These are phyloP conservation scores for Nothophytophthora sp. DNA, from an alignment of 352 stramenopile genomes.

Conservation along the genomic window DNA sequence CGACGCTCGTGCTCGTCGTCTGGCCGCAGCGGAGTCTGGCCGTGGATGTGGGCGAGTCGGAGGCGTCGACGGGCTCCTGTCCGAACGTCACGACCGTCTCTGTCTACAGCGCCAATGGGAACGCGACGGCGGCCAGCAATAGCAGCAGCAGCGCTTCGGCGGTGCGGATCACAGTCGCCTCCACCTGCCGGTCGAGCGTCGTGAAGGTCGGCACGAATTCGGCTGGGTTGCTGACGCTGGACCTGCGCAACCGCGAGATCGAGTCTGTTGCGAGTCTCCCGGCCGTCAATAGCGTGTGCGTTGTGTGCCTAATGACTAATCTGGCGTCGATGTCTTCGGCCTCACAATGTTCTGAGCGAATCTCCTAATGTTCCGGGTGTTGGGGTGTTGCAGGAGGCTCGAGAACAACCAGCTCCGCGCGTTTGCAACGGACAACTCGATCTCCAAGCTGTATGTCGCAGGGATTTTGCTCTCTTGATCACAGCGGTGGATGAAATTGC, in stretches of 20 bases:
- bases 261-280: slow-evolving; percentile 23
- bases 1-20: slow-evolving; percentile 9
- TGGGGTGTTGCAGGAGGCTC: slow-evolving; percentile 15
- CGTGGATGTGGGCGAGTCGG: slow-evolving; percentile 32
- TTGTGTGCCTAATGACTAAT: not conserved
- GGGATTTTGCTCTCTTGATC: too few species aligned
- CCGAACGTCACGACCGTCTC: slow-evolving; percentile 35
- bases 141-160: slow-evolving; percentile 4
- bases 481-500: not conserved
- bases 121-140: slow-evolving; percentile 3
- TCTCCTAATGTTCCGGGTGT: too few species aligned
- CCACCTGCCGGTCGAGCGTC: slow-evolving; percentile 14
- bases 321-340: not conserved
- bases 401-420: slow-evolving; percentile 27
- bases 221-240: slow-evolving; percentile 8
- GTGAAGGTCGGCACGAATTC: slow-evolving; percentile 15
- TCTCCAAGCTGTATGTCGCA: slow-evolving; percentile 28
- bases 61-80: slow-evolving; percentile 16
- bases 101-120: slow-evolving; percentile 9
- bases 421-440: slow-evolving; percentile 16
- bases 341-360: too few species aligned
- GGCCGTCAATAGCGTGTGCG: slow-evolving; percentile 20
- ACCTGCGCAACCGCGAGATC: slow-evolving; percentile 22
- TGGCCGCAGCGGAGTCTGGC: slow-evolving; percentile 6
- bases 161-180: slow-evolving; percentile 18